phyloP scores from a whole-genome alignment of 169 alveolate species.

The Eimeria acervulina region DNA sequence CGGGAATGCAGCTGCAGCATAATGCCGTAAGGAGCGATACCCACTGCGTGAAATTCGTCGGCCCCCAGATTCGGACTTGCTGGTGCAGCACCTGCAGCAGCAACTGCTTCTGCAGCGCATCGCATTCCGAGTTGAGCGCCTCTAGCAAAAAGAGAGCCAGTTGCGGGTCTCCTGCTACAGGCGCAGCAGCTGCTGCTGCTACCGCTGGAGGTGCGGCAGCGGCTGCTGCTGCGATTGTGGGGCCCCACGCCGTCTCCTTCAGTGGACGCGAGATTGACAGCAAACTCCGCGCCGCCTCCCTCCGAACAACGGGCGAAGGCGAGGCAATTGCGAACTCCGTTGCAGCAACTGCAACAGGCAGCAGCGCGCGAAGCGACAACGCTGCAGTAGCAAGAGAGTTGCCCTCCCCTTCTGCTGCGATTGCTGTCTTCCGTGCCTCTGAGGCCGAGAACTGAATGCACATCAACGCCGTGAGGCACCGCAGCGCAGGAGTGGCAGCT shows the following conservation, averaged over 20 bases:
- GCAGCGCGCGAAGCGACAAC: slow-evolving; percentile 44
- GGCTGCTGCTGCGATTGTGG: slow-evolving; percentile 38
- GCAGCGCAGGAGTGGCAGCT: slow-evolving; percentile 54
- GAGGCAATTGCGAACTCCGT: slow-evolving; percentile 46
- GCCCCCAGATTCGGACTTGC: slow-evolving; percentile 68
- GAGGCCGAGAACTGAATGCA: slow-evolving; percentile 15
- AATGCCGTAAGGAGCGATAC: slow-evolving; percentile 16
- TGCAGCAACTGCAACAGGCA: slow-evolving; percentile 59
- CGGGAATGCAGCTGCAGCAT: slow-evolving; percentile 40
- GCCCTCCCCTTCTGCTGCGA: not conserved
- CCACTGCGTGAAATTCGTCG: slow-evolving; percentile 30
- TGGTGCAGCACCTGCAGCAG: slow-evolving; percentile 57
- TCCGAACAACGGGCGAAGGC: slow-evolving; percentile 50
- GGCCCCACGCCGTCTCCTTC: slow-evolving; percentile 21
- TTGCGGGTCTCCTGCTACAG: slow-evolving; percentile 67
- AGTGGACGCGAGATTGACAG: slow-evolving; percentile 26
- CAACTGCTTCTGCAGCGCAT: slow-evolving; percentile 45
- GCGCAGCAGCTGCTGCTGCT: slow-evolving; percentile 54
- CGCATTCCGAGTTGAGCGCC: slow-evolving; percentile 51
- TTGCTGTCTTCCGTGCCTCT: not conserved
- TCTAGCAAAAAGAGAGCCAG: slow-evolving; percentile 55
- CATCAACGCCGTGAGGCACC: slow-evolving; percentile 70
- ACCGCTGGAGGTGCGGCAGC: slow-evolving; percentile 44
- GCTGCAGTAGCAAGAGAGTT: slow-evolving; percentile 45
- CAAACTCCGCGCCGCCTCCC: slow-evolving; percentile 61